phyloP scores from a whole-genome alignment of 768 basidiomycete species.

The Lactifluus volemus region DNA sequence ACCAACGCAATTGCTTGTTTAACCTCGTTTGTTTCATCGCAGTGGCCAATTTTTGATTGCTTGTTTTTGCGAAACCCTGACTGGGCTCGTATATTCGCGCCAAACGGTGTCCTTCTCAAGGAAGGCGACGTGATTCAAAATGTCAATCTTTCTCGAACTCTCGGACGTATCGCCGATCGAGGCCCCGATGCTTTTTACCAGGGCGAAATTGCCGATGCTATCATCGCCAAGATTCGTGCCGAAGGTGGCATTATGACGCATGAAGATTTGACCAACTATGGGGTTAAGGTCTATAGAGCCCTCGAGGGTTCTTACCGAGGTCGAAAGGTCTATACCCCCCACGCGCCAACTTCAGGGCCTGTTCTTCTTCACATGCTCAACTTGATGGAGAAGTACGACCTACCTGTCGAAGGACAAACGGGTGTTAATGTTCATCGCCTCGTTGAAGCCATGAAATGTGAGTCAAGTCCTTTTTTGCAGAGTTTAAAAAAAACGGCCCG shows the following conservation, averaged over 20 bases:
- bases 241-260: conserved; percentile 77
- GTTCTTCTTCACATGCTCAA: conserved; percentile 93
- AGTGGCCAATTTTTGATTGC: conserved; percentile 29
- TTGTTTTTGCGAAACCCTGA: conserved; percentile 61
- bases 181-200: conserved; percentile 84
- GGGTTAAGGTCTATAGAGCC: conserved; percentile 60
- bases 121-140: conserved; percentile 71
- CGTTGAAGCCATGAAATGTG: conserved; percentile 80
- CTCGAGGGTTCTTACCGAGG: conserved; percentile 70
- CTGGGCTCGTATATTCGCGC: conserved; percentile 81
- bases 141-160: conserved; percentile 68
- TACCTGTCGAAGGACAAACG: conserved; percentile 41
- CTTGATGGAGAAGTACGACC: conserved; percentile 65
- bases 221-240: conserved; percentile 58
- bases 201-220: conserved; percentile 75
- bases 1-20: neutral
- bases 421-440: conserved; percentile 67
- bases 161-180: conserved; percentile 60
- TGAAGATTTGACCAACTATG: conserved; percentile 65
- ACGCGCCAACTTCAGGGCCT: conserved; percentile 81
- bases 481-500: neutral
- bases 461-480: conserved; percentile 22
- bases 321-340: conserved; percentile 73
- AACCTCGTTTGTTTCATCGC: conserved; percentile 18
- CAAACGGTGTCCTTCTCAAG: conserved; percentile 55